phyloP scores from a whole-genome alignment of 2,329 filamentous ascomycete genomes.

The Cordyceps sp. region DNA sequence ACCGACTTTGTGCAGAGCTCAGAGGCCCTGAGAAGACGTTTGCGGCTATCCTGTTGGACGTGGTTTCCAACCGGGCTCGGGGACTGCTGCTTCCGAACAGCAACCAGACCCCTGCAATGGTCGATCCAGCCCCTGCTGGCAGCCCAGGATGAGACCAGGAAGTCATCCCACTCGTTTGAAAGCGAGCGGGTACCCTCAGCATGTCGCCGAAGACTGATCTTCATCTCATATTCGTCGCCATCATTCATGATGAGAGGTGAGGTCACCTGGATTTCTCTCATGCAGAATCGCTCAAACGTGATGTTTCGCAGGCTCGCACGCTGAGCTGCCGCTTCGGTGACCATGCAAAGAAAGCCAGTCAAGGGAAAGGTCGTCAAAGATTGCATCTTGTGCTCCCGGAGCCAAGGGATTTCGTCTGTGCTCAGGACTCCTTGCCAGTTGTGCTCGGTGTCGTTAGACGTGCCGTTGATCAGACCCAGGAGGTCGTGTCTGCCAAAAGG shows the following conservation, averaged over 20 bases:
- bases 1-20: constrained; percentile 2
- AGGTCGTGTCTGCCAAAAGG: constrained; percentile 25
- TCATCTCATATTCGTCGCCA: constrained; percentile 9
- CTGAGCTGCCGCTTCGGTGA: constrained; percentile 27
- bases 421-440: constrained; percentile 31
- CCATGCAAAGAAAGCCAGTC: constrained; percentile 35
- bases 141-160: constrained; percentile 37
- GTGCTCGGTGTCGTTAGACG: constrained; percentile 26
- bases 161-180: constrained; percentile 35
- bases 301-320: constrained; percentile 9
- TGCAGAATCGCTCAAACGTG: constrained; percentile 5
- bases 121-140: constrained; percentile 36
- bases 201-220: constrained; percentile 9
- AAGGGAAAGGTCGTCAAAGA: constrained; percentile 38
- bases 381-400: constrained; percentile 41
- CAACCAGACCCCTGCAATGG: constrained; percentile 37
- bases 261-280: constrained; percentile 11
- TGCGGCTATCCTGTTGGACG: constrained; percentile 1
- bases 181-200: constrained; percentile 12
- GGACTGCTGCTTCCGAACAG: constrained; percentile 12
- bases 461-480: constrained; percentile 25
- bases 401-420: constrained; percentile 35
- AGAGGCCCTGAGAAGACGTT: constrained; percentile 4
- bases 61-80: constrained; percentile 8
- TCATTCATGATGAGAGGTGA: constrained; percentile 12